These are phyloP conservation scores for Erysimum pusillum DNA, from an alignment of 441 rosid species.

Conservation along the genomic window DNA sequence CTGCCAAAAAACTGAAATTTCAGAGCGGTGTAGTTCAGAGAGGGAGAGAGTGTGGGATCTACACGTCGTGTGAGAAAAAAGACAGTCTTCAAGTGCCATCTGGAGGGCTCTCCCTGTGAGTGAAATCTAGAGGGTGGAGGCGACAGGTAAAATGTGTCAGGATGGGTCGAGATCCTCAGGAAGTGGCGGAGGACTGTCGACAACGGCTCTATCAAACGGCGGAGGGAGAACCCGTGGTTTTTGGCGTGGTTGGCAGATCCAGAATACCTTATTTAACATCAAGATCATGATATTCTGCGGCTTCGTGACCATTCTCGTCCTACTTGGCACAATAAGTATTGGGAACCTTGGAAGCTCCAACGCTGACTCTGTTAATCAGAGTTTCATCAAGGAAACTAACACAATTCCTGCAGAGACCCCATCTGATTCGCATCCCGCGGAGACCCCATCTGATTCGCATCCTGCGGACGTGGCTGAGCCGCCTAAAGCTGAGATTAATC, in stretches of 20 bases:
- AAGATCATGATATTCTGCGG: constrained; percentile 97
- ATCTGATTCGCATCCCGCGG: constrained; percentile 48
- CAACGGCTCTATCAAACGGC: constrained; percentile 17
- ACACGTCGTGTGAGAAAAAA: constrained; percentile 12
- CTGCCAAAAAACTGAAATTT: constrained; percentile 28
- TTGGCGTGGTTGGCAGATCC: constrained; percentile 80
- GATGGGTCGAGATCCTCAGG: constrained; percentile 44
- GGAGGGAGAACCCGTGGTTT: constrained; percentile 42
- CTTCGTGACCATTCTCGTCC: constrained; percentile 88
- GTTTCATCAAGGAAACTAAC: constrained; percentile 78
- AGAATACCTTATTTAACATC: constrained; percentile 89
- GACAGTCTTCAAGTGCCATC: constrained; percentile 26
- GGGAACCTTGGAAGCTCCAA: constrained; percentile 71
- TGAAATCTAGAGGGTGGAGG: constrained; percentile 12
- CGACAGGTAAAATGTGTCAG: constrained; percentile 37
- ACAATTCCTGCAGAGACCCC: constrained; percentile 78
- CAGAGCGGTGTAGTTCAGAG: constrained; percentile 17
- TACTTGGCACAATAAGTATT: constrained; percentile 86
- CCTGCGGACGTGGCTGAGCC: constrained; percentile 45
- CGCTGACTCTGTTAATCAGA: constrained; percentile 77
- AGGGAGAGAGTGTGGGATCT: neutral
- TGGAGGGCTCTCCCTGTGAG: constrained; percentile 29
- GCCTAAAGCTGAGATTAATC: constrained; percentile 54
- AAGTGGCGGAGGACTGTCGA: constrained; percentile 44
- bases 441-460: constrained; percentile 48